Evolutionary conservation across 164 flowering plant species (phyloP).

Genomic region (Sedum album): DNA sequence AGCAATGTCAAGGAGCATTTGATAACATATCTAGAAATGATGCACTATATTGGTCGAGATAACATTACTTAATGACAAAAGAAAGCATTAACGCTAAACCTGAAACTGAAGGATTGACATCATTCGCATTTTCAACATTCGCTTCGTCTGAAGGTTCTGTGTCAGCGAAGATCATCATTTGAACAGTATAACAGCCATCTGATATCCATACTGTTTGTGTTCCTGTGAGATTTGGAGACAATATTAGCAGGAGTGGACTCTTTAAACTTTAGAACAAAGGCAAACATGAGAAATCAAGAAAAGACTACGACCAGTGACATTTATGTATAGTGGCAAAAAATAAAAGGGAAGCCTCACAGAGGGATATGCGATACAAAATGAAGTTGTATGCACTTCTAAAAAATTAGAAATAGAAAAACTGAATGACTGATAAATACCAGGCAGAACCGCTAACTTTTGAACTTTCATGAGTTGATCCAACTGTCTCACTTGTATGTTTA

Average conservation of each 20-base stretch:
- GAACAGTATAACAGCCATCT: slow-evolving; percentile 64
- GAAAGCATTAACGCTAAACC: slow-evolving; percentile 25
- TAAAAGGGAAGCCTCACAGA: too few relatives aligned
- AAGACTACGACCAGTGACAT: neutral
- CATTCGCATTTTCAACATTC: slow-evolving; percentile 24
- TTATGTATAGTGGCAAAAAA: neutral
- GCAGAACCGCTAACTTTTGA: slow-evolving; percentile 54
- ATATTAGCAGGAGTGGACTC: neutral
- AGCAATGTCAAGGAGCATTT: neutral
- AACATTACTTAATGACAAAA: neutral
- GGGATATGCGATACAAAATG: neutral
- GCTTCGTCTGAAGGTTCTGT: slow-evolving; percentile 26
- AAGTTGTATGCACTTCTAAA: neutral
- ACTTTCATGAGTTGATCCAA: slow-evolving; percentile 49
- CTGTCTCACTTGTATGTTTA: slow-evolving; percentile 33
- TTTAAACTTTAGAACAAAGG: neutral
- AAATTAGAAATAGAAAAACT: neutral
- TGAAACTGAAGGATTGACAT: slow-evolving; percentile 41
- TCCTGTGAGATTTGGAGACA: slow-evolving; percentile 33
- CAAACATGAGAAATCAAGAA: slow-evolving; percentile 1
- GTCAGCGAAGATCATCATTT: slow-evolving; percentile 36
- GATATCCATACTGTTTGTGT: slow-evolving; percentile 62
- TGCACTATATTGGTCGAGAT: too few relatives aligned
- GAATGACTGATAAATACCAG: slow-evolving; percentile 48
- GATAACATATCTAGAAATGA: neutral